Percentiles rank a stretch among this genome's conserved stretches.
phyloP scores from a whole-genome alignment of 345 rosid species.

The Kandelia obovata region DNA sequence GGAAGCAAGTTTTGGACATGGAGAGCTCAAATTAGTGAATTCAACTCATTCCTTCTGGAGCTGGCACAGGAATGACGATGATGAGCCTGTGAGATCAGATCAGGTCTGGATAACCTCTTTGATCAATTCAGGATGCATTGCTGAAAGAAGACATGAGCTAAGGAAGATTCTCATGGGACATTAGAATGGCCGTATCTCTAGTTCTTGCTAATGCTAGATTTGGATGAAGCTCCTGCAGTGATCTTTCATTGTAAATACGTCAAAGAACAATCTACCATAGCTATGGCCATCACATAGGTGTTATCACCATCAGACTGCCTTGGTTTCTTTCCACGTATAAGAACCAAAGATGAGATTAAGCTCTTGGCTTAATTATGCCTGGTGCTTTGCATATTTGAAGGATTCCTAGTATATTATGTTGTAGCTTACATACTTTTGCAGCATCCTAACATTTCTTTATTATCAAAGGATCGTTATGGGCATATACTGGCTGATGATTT shows the following conservation, averaged over 20 bases:
- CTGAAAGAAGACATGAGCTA: conserved; percentile 33
- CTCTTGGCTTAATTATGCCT: too few species aligned
- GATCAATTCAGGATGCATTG: conserved; percentile 51
- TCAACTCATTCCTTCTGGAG: conserved; percentile 85
- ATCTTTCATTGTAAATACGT: conserved; percentile 8
- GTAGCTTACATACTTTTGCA: too few species aligned
- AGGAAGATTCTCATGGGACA: conserved; percentile 55
- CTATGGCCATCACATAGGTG: neutral
- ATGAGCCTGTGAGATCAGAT: conserved; percentile 81
- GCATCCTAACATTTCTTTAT: too few species aligned
- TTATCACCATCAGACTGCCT: neutral
- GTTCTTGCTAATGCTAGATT: neutral
- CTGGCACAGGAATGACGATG: conserved; percentile 98
- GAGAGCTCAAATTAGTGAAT: conserved; percentile 73
- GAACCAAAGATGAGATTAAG: too few species aligned
- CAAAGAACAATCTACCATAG: too few species aligned
- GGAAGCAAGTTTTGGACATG: conserved; percentile 97
- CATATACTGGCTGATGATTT: too few species aligned
- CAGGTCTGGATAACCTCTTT: conserved; percentile 80
- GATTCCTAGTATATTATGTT: too few species aligned
- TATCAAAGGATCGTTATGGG: too few species aligned
- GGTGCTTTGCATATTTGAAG: too few species aligned
- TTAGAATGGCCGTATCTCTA: conserved; percentile 12
- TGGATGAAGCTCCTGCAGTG: neutral
- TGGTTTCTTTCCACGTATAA: too few species aligned